Evolutionary conservation across 352 stramenopile genomes (phyloP).

Genomic region (Phytophthora kernoviae): DNA sequence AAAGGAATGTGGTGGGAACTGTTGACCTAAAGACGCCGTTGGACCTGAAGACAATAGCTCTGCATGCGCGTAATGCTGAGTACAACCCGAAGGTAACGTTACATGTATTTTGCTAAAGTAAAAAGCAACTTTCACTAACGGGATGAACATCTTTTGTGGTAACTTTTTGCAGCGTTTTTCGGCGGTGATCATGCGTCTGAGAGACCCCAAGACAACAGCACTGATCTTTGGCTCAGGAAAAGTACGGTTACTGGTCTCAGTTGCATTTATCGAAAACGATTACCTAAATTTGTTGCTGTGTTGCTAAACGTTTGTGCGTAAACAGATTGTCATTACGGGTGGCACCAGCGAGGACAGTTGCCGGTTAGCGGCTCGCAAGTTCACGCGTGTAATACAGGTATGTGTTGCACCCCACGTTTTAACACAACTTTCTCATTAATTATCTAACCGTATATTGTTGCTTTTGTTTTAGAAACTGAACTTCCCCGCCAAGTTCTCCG

Average conservation of each 20-base stretch:
- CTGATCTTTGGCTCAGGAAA: slow-evolving; percentile 98
- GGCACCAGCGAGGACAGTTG: slow-evolving; percentile 85
- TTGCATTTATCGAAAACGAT: no score
- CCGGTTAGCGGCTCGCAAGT: slow-evolving; percentile 83
- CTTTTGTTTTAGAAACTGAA: slow-evolving; percentile 76
- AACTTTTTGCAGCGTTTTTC: slow-evolving; percentile 86
- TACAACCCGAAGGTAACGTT: slow-evolving; percentile 97
- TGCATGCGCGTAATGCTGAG: slow-evolving; percentile 98
- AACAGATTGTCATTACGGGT: slow-evolving; percentile 85
- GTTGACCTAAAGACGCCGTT: slow-evolving; percentile 95
- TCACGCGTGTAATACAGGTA: slow-evolving; percentile 86
- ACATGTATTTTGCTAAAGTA: slow-evolving; percentile 1
- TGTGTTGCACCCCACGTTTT: no score
- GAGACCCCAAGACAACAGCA: slow-evolving; percentile 97
- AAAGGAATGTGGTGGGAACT: slow-evolving; percentile 94
- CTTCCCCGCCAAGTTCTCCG: slow-evolving; percentile 82
- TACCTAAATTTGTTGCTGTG: no score
- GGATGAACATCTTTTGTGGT: background rate
- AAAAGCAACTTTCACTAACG: background rate
- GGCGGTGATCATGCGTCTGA: slow-evolving; percentile 95
- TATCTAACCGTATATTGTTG: background rate
- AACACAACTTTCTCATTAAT: no score
- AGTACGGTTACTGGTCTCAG: slow-evolving; percentile 31
- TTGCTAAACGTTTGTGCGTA: background rate
- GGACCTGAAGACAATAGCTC: slow-evolving; percentile 97